These are phyloP conservation scores for Crithidia brevicula DNA, from an alignment of 208 protist genomes.

Conservation along the genomic window DNA sequence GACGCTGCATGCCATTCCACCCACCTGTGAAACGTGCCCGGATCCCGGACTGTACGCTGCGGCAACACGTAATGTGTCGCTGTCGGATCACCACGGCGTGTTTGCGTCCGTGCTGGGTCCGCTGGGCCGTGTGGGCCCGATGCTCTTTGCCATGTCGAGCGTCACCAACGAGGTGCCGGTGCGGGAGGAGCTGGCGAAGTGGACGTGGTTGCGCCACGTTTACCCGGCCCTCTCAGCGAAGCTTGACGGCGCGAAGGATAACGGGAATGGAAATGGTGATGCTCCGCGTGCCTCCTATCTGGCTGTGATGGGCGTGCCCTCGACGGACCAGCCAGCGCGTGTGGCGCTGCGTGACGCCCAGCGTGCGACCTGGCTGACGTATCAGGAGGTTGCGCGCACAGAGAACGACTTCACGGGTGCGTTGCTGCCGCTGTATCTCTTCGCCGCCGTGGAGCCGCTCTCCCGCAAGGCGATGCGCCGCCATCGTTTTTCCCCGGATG, in stretches of 20 bases:
- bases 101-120: conserved; percentile 4
- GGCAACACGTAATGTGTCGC: neutral
- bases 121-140: conserved; percentile 13
- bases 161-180: conserved; percentile 11
- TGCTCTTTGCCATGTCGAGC: conserved; percentile 9
- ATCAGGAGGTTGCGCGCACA: neutral
- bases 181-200: neutral
- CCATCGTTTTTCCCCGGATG: neutral
- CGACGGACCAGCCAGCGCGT: neutral
- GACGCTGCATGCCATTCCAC: neutral
- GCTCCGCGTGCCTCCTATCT: neutral
- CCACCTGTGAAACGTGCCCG: neutral
- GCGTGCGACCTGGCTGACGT: conserved; percentile 11
- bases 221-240: neutral
- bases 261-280: neutral
- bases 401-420: conserved; percentile 5
- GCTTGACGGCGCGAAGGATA: neutral
- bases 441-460: neutral
- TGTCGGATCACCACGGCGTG: neutral
- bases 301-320: conserved; percentile 8
- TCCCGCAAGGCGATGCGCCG: neutral
- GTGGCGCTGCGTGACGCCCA: neutral
- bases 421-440: conserved; percentile 10
- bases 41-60: neutral
- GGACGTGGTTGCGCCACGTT: conserved; percentile 11